Conservation (phyloP, 2,329 filamentous ascomycete genomes). For the Aspergillus hiratsukae region DNA sequence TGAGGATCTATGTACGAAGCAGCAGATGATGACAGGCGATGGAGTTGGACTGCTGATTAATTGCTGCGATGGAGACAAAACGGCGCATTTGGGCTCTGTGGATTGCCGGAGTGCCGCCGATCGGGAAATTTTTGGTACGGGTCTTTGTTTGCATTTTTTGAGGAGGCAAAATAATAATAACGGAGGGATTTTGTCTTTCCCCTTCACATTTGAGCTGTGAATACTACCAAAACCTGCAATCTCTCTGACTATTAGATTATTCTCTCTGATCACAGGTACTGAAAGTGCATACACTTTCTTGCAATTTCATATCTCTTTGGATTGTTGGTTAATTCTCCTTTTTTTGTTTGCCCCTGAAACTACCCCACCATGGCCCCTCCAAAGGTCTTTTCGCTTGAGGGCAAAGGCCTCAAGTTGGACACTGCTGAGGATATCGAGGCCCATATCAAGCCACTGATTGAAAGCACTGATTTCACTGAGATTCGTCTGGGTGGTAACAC, state of each 20-base stretch:
- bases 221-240: neutral
- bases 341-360: constrained; percentile 16
- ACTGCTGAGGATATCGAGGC: constrained; percentile 80
- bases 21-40: constrained; percentile 2
- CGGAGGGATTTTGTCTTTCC: constrained; percentile 7
- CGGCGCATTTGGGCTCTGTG: constrained; percentile 17
- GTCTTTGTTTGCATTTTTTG: constrained; percentile 13
- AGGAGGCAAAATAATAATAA: neutral
- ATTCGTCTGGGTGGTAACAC: constrained; percentile 88
- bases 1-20: neutral
- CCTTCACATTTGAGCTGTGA: constrained; percentile 6
- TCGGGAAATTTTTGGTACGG: constrained; percentile 9
- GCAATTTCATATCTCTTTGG: constrained; percentile 1
- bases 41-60: constrained; percentile 15
- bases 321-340: constrained; percentile 1
- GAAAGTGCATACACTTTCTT: neutral
- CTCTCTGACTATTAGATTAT: neutral
- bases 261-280: neutral
- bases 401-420: constrained; percentile 88
- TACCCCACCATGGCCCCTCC: constrained; percentile 49
- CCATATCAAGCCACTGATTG: constrained; percentile 70
- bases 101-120: constrained; percentile 15
- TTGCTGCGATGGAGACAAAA: constrained; percentile 10
- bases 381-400: constrained; percentile 78
- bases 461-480: constrained; percentile 68